A percentile compares a stretch with the other conserved stretches of the same genome.
These are phyloP conservation scores for Lycium ferocissimum DNA, from an alignment of 257 asterid species.

Conservation along the genomic window DNA sequence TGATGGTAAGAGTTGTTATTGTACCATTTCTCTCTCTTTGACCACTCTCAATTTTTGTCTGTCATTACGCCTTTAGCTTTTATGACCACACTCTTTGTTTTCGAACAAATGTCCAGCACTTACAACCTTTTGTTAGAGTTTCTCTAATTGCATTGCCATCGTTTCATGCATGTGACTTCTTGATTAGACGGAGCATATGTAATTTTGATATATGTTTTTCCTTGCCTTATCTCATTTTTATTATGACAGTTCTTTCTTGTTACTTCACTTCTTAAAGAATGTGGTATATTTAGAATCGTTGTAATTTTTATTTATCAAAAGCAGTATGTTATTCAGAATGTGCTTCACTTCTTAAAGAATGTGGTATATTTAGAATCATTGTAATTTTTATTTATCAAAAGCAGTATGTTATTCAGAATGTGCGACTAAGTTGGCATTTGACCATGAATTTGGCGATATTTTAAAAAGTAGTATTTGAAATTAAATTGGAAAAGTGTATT, in stretches of 20 bases:
- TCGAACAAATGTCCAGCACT: neutral
- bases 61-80: slow-evolving; percentile 32
- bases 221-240: slow-evolving; percentile 7
- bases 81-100: neutral
- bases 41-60: slow-evolving; percentile 22
- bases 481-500: too few relatives aligned
- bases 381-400: neutral
- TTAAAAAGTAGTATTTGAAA: neutral
- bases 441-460: neutral
- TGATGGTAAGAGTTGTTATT: slow-evolving; percentile 70
- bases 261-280: slow-evolving; percentile 12
- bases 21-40: slow-evolving; percentile 26
- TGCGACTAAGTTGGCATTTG: neutral
- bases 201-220: neutral
- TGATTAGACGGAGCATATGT: neutral
- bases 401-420: neutral
- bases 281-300: neutral
- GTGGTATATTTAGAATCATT: neutral
- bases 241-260: neutral
- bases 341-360: slow-evolving; percentile 4
- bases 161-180: neutral
- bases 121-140: neutral
- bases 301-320: neutral
- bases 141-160: neutral
- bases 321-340: neutral